phyloP scores from a whole-genome alignment of 2,329 filamentous ascomycete genomes.

The Stemphylium beticola region DNA sequence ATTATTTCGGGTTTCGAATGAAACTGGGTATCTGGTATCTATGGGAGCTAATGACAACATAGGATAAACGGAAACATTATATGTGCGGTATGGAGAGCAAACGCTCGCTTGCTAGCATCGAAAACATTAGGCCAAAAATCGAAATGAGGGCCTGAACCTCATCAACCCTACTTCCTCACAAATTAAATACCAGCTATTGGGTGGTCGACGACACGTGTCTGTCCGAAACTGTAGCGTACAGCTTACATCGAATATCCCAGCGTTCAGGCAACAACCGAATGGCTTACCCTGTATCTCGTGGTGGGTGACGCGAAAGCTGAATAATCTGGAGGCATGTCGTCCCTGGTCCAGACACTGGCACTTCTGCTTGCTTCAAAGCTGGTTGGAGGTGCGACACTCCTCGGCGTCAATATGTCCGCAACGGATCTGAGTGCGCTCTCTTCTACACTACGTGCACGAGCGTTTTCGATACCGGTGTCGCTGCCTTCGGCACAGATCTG shows the following conservation, averaged over 20 bases:
- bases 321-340: slow-evolving; percentile 42
- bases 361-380: slow-evolving; percentile 13
- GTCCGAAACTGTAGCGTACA: no score
- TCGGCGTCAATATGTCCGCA: slow-evolving; percentile 44
- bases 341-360: slow-evolving; percentile 12
- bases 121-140: background rate
- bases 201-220: background rate
- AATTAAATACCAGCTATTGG: no score
- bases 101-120: background rate
- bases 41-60: background rate
- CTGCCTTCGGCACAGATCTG: slow-evolving; percentile 53
- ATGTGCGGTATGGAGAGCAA: no score
- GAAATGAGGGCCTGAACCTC: background rate
- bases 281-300: slow-evolving; percentile 10
- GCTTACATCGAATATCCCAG: background rate
- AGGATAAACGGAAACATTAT: no score
- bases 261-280: slow-evolving; percentile 3
- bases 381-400: slow-evolving; percentile 42
- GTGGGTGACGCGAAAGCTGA: slow-evolving; percentile 24
- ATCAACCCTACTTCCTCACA: background rate
- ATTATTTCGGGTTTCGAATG: background rate
- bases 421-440: slow-evolving; percentile 31
- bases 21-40: slow-evolving; percentile 1
- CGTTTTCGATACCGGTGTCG: slow-evolving; percentile 41
- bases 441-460: slow-evolving; percentile 39